These are phyloP conservation scores for Acanthamoeba lugdunensis DNA, from an alignment of 208 protist species.

Conservation along the genomic window DNA sequence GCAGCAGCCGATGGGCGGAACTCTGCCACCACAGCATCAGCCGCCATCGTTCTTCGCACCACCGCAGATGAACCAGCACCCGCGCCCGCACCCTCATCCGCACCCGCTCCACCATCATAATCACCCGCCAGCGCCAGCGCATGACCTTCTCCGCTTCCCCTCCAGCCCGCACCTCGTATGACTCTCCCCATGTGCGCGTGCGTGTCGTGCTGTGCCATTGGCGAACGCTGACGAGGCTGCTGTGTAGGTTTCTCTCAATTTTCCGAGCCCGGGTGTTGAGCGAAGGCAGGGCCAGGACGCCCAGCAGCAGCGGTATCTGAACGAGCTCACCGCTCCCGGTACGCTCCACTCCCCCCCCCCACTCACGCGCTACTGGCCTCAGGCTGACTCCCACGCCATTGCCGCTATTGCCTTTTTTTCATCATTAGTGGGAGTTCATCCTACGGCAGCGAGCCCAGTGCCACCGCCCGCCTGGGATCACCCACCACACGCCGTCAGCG, in stretches of 20 bases:
- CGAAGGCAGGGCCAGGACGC: not conserved
- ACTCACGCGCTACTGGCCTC: not conserved
- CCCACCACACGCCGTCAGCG: not conserved
- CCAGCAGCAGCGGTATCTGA: not conserved
- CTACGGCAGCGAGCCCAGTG: not conserved
- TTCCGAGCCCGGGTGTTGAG: not conserved
- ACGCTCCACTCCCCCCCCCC: not conserved
- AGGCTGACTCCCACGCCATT: not conserved
- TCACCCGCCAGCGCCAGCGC: too few relatives aligned
- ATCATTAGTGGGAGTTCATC: not conserved
- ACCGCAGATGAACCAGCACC: too few relatives aligned
- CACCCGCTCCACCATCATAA: too few relatives aligned
- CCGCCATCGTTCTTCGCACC: too few relatives aligned
- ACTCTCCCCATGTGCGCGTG: not conserved
- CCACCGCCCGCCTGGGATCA: not conserved
- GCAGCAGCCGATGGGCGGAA: too few relatives aligned
- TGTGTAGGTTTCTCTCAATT: not conserved
- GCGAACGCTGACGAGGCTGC: not conserved
- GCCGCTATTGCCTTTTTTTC: not conserved
- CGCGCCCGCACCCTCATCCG: too few relatives aligned
- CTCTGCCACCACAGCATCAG: too few relatives aligned
- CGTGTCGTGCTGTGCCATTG: not conserved
- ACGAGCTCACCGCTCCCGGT: not conserved
- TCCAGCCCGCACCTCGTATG: not conserved
- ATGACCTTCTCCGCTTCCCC: too few relatives aligned